Conservation (phyloP, 2,329 filamentous ascomycete genomes). For the Aschersonia sp. region DNA sequence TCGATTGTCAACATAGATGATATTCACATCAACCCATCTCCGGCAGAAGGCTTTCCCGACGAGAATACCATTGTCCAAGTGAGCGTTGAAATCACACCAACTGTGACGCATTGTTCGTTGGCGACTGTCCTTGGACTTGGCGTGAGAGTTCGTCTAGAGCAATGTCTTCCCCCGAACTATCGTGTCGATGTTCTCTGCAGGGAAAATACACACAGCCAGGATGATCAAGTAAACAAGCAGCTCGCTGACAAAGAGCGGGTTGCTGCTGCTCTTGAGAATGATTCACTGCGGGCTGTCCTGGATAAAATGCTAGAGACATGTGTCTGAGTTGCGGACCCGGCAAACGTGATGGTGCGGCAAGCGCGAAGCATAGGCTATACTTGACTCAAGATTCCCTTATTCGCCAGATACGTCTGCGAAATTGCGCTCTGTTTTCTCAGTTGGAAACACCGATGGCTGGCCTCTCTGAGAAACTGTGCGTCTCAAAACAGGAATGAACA, state of each 20-base stretch:
- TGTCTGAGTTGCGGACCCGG: slow-evolving; percentile 26
- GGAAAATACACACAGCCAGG: slow-evolving; percentile 87
- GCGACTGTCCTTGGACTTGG: slow-evolving; percentile 93
- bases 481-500: too few species aligned
- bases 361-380: too few species aligned
- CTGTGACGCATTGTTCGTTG: slow-evolving; percentile 90
- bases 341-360: too few species aligned
- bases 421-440: too few species aligned
- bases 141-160: slow-evolving; percentile 79
- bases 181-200: slow-evolving; percentile 88
- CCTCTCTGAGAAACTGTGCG: too few species aligned
- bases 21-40: slow-evolving; percentile 54
- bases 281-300: slow-evolving; percentile 73
- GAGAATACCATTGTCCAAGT: slow-evolving; percentile 53
- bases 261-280: slow-evolving; percentile 86
- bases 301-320: slow-evolving; percentile 90
- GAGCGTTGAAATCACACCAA: slow-evolving; percentile 82
- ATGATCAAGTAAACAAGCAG: slow-evolving; percentile 94
- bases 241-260: slow-evolving; percentile 92
- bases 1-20: slow-evolving; percentile 94
- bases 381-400: too few species aligned
- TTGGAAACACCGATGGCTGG: too few species aligned
- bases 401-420: too few species aligned
- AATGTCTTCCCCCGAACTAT: slow-evolving; percentile 81
- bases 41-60: slow-evolving; percentile 22